Conservation (phyloP, 495 filamentous ascomycete species). For the Endocarpon pusillum region DNA sequence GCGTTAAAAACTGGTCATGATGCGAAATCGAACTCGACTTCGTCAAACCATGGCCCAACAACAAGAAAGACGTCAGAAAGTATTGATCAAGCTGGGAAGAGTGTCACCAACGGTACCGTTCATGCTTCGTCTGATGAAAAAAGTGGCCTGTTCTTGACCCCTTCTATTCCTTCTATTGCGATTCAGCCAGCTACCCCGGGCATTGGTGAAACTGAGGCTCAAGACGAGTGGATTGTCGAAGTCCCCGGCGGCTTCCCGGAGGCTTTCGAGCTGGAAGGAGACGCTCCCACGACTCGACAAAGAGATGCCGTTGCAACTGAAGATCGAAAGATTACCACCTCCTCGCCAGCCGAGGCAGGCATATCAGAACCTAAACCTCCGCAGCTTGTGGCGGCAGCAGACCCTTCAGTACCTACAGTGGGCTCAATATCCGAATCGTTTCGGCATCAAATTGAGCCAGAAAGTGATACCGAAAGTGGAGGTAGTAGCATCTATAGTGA, state of each 20-base stretch:
- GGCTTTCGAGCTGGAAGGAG: constrained; percentile 3
- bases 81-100: too few relatives aligned
- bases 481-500: constrained; percentile 69
- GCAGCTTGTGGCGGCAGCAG: constrained; percentile 7
- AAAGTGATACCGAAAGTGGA: constrained; percentile 30
- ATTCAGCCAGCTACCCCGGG: constrained; percentile 29
- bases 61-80: background rate
- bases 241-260: constrained; percentile 19
- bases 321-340: constrained; percentile 8
- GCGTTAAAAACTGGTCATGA: constrained; percentile 26
- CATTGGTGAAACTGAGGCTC: constrained; percentile 14
- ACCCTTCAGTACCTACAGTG: constrained; percentile 10
- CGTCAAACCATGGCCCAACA: background rate
- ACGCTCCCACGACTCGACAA: constrained; percentile 1
- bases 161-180: constrained; percentile 26
- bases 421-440: constrained; percentile 14
- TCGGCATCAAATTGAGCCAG: constrained; percentile 11
- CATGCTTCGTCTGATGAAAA: too few relatives aligned
- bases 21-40: background rate
- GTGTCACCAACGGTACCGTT: too few relatives aligned
- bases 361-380: constrained; percentile 21
- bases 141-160: background rate
- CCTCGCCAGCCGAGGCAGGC: constrained; percentile 21
- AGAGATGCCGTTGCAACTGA: constrained; percentile 1
- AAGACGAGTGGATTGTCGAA: constrained; percentile 16